Conservation (phyloP, 139 green algal species). For the Tetradesmus lagerheimii region DNA sequence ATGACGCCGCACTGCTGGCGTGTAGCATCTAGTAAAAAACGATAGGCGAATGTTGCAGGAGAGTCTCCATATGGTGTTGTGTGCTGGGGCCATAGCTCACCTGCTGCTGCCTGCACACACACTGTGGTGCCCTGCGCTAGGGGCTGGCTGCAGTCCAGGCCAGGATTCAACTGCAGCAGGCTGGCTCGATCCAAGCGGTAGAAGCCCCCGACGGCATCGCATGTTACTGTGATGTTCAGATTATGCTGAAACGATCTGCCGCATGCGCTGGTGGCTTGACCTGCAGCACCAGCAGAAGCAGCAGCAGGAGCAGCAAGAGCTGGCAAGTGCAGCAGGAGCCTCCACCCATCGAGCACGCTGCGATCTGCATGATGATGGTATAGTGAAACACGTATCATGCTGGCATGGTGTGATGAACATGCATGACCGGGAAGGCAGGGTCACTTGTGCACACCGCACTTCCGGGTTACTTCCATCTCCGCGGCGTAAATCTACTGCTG, state of each 20-base stretch:
- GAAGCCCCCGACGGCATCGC: neutral
- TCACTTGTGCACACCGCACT: neutral
- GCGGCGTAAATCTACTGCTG: neutral
- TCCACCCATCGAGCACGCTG: neutral
- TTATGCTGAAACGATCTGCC: neutral
- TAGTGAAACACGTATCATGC: neutral
- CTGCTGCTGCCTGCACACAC: neutral
- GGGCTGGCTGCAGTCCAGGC: neutral
- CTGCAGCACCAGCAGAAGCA: neutral
- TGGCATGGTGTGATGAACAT: neutral
- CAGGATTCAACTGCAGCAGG: conserved; percentile 24
- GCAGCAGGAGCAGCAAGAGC: neutral
- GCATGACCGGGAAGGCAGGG: neutral
- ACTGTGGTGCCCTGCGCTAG: neutral
- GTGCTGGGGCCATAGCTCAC: neutral
- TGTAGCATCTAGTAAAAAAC: too few relatives aligned
- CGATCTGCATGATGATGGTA: neutral
- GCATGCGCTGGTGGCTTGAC: neutral
- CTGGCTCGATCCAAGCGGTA: neutral
- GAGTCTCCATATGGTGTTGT: neutral
- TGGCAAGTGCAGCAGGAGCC: neutral
- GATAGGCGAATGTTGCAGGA: too few relatives aligned
- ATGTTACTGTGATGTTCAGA: neutral
- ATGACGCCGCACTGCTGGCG: neutral
- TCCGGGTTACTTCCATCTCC: neutral